Base-by-base conservation (phyloP, 2,329 filamentous ascomycete genomes). In the Dothideomycetes sp. region DNA sequence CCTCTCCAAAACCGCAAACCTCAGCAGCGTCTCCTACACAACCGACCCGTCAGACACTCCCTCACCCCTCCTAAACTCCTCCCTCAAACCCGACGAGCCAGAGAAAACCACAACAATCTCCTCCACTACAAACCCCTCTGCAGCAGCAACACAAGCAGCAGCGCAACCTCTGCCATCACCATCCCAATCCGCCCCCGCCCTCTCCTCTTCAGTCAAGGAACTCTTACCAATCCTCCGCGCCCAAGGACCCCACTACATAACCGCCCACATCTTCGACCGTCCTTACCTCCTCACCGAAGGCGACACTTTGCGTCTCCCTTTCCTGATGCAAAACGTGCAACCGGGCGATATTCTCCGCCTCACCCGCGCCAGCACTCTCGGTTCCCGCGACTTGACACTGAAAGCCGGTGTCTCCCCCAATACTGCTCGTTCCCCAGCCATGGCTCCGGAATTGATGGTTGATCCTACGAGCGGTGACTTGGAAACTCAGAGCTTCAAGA, bases 381-480 rank as follows among this genome's bases (percentile, higher is more conserved):
- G 91, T 19, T 89, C 81, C 51, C 74, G 91, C 48, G 89, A 96
- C 61, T 94, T 84, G 64, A 95, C 89, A 4, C 70, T 96, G 48
- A 84, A 87, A 61, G 65, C 68, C 1, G 84, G 84, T 4, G 67
- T 73, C 4, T 78, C 83, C n/a, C 33, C 51, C 8, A 51, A 55
- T 3, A 51, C 51, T 43, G 43, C 56, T 11, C 57, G 53, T 33
- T 57, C 53, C 27, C 45, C 47, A 10, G 54, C 53, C 11, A 50
- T 41, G 8, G 44, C 38, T 4, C 52, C 55, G 5, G 39, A 36
- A 1, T 33, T 35, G 3, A 45, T 55, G n/a, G 18, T 51, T 6
- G 56, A 58, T 28, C 49, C 49, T 3, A 53, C 54, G 3, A 52
- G 52, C 7, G 40, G 33, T n/a, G 52, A 51, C 18, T 38, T 53